Evolutionary conservation across 2,329 filamentous ascomycete species (phyloP).

Genomic region (Venturia nashicola): DNA sequence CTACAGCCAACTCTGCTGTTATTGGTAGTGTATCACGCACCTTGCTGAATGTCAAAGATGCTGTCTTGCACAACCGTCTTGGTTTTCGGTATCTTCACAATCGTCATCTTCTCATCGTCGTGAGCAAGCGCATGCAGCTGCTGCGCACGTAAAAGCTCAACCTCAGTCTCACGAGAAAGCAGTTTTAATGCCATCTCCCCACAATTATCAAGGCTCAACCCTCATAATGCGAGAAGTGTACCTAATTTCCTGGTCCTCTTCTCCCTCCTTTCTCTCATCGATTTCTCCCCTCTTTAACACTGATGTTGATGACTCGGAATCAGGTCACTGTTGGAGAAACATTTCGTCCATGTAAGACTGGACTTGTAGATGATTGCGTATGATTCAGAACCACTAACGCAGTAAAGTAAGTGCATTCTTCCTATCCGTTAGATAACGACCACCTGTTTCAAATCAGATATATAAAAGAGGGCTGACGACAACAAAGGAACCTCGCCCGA

Average conservation of each 20-base stretch:
- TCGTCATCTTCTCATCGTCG: background rate
- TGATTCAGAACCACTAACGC: background rate
- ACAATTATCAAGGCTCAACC: background rate
- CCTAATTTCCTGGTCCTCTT: background rate
- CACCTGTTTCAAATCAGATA: background rate
- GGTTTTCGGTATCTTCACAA: background rate
- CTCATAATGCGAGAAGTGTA: background rate
- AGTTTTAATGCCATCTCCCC: background rate
- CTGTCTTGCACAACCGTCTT: background rate
- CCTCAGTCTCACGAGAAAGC: background rate
- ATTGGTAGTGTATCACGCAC: background rate
- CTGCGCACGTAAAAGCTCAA: background rate
- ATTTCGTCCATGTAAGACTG: background rate
- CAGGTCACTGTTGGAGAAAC: background rate
- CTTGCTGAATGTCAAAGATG: background rate
- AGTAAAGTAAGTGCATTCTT: background rate
- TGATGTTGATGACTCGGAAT: background rate
- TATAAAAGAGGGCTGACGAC: background rate
- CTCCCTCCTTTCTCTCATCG: background rate
- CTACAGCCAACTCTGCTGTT: background rate
- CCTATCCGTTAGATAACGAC: background rate
- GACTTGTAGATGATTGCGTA: background rate
- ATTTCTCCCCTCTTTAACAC: background rate
- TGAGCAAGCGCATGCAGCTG: background rate
- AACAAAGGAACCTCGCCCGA: background rate